A percentile compares a stretch with the other conserved stretches of the same genome.
Evolutionary conservation across 2,329 filamentous ascomycete species (phyloP).

Genomic region (Pyrenochaeta sp.): DNA sequence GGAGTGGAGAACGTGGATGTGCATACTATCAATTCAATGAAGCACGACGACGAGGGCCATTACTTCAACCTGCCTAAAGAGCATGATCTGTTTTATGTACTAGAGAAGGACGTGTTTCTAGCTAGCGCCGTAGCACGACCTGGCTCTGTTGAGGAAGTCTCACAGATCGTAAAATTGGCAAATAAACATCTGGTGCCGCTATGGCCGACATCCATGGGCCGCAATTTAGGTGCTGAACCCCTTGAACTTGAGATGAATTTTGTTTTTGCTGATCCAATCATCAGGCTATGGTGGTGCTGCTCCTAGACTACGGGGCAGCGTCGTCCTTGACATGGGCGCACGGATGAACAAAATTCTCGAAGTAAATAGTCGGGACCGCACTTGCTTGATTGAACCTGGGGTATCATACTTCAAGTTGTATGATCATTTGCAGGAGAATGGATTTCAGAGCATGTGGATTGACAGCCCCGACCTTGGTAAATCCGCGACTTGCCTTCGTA

Average conservation of each 20-base stretch:
- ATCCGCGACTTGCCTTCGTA: no score
- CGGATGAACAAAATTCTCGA: background rate
- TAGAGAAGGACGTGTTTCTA: background rate
- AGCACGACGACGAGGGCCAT: no score
- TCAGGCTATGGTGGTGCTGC: background rate
- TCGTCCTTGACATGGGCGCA: background rate
- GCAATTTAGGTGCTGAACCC: background rate
- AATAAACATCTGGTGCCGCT: background rate
- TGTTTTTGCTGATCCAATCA: no score
- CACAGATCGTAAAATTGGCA: background rate
- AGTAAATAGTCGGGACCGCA: background rate
- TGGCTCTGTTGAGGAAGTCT: background rate
- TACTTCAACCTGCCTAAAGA: no score
- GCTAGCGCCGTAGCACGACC: background rate
- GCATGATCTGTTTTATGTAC: background rate
- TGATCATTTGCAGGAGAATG: background rate
- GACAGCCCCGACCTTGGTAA: background rate
- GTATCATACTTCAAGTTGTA: background rate
- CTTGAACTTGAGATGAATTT: no score
- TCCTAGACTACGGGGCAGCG: background rate
- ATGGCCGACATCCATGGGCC: background rate
- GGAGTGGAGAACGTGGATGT: no score
- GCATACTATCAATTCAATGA: no score
- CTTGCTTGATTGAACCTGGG: background rate
- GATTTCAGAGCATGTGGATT: background rate